phyloP scores from a whole-genome alignment of 805 yeast species.

The Maudiozyma barnettii region DNA sequence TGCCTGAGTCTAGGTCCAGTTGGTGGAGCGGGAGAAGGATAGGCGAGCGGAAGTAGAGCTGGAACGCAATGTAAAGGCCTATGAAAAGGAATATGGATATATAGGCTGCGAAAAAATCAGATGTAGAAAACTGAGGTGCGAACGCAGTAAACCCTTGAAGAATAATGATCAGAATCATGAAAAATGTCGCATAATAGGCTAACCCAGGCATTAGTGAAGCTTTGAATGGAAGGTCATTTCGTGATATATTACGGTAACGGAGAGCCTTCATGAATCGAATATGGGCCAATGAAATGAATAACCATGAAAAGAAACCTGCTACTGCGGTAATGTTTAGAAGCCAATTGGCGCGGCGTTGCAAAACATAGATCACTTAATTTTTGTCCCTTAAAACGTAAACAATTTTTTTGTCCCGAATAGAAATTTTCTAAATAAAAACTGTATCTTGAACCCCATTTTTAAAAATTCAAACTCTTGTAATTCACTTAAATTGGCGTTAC shows the following conservation, averaged over 20 bases:
- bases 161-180: constrained; percentile 47
- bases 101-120: constrained; percentile 60
- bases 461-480: too few species aligned
- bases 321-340: constrained; percentile 66
- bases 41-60: constrained; percentile 1
- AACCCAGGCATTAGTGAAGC: constrained; percentile 59
- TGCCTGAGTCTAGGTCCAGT: constrained; percentile 1
- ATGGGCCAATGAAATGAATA: constrained; percentile 54
- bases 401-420: too few species aligned
- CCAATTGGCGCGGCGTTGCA: constrained; percentile 37
- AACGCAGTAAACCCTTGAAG: constrained; percentile 68
- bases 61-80: background rate
- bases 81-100: constrained; percentile 53
- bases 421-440: too few species aligned
- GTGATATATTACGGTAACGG: constrained; percentile 49
- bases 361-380: background rate
- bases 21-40: background rate
- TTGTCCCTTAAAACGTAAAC: background rate
- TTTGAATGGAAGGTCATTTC: constrained; percentile 66
- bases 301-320: constrained; percentile 69
- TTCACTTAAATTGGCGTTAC: too few species aligned
- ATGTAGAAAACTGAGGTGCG: constrained; percentile 40
- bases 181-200: constrained; percentile 53
- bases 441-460: too few species aligned
- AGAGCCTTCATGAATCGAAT: constrained; percentile 62